phyloP scores from a whole-genome alignment of 768 basidiomycete genomes.

The Suillus fuscotomentosus region DNA sequence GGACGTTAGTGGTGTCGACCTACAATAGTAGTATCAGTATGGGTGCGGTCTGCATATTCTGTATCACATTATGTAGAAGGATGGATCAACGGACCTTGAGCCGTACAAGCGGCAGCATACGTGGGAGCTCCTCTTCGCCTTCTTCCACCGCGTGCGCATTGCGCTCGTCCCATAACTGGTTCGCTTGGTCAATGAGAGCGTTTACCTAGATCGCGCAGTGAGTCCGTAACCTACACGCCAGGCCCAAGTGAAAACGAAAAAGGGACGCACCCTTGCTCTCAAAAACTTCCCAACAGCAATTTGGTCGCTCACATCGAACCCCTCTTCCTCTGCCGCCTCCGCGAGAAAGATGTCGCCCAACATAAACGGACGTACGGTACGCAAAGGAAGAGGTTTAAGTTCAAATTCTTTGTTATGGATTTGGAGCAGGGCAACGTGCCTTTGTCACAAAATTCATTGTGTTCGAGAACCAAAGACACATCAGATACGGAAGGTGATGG shows the following conservation, averaged over 20 bases:
- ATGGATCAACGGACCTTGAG: constrained; percentile 57
- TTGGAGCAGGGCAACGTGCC: constrained; percentile 87
- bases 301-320: constrained; percentile 75
- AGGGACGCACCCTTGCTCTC: constrained; percentile 54
- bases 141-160: constrained; percentile 59
- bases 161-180: constrained; percentile 74
- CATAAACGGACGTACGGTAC: constrained; percentile 93
- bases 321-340: constrained; percentile 78
- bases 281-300: constrained; percentile 83
- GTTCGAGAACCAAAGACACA: neutral
- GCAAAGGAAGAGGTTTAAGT: constrained; percentile 80
- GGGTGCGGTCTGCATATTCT: constrained; percentile 3
- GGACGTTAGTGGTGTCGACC: constrained; percentile 91
- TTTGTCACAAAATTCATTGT: constrained; percentile 28
- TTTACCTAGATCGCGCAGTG: constrained; percentile 58
- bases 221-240: constrained; percentile 2
- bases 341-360: constrained; percentile 75
- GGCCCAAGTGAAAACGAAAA: neutral
- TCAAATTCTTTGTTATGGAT: constrained; percentile 89
- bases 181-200: constrained; percentile 74
- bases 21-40: constrained; percentile 18
- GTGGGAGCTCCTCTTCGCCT: constrained; percentile 59
- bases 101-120: constrained; percentile 85
- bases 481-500: neutral
- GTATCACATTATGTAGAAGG: neutral